Base-by-base conservation (phyloP, 2,329 filamentous ascomycete genomes). In the Orbilia oligospora region DNA sequence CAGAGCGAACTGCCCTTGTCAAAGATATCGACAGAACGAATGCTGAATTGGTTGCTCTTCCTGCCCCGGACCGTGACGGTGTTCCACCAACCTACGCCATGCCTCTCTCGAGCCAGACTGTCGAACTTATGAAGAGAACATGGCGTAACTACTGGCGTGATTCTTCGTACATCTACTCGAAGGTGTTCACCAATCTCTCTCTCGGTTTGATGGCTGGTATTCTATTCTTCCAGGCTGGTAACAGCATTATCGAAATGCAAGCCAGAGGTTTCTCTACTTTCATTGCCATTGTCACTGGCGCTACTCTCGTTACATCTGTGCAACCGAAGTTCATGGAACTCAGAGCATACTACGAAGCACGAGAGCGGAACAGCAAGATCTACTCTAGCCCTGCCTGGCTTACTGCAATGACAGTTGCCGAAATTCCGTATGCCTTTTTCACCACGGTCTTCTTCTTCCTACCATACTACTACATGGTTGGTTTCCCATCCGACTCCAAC, bases 261-360 rank as follows among this genome's bases (percentile, higher is more conserved):
- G 90, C 92, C 84, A 88, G 91, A 81, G 91, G 94, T 88, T 94
- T 95, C 86, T 91, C 91, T 0, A 84, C 86, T 66, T 93, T 92
- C 84, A 81, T 92, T 22, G 88, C 91, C 78, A 87, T 91, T 64
- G 84, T 91, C 8, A 86, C 93, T 66, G 90, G 91, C 0, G 90
- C 91, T 0, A 91, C 91, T 24, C 87, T 94, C 64, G 88, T 94
- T 82, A 94, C 94, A 83, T 88, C 87, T 12, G 88, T 93, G 1
- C 88, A 94, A 0, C 91, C 92, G n/a, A 93, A 92, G 81, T 94
- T 94, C 87, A 92, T 90, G 84, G 86, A 87, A 81, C 92, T 93
- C 83, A 89, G 92, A 83, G 87, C 88, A 0, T 86, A 94, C 1
- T 95, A 91, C 91, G 88, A 92, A 84, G 89, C 89, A 0, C 88